Base-by-base conservation (phyloP, 495 filamentous ascomycete species). In the Bryoglossum gracile region DNA sequence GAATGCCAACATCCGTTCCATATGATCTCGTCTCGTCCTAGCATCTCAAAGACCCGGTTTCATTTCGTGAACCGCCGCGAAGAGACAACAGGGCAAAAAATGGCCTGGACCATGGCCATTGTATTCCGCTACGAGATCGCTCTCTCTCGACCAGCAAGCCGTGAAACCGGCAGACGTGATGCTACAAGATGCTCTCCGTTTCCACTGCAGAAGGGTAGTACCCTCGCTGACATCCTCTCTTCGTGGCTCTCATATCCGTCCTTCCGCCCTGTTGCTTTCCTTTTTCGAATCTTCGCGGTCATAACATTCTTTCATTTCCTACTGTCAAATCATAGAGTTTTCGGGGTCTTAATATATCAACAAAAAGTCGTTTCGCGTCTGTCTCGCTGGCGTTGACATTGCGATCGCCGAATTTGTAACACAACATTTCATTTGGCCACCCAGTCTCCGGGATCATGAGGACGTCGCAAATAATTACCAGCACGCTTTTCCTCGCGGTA, bases 11-110 rank as follows among this genome's bases (percentile, higher is more conserved):
- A 33, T 42, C 28, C 18, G 38, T 21, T 33, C 21, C 26, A 18
- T 42, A 22, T 13, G n/a, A 17, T 22, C 13, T 25, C 37, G 11
- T 45, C 48, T 24, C 8, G 13, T 44, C n/a, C 22, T 18, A 37
- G 38, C 50, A 47, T 43, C 22, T 37, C 44, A 43, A 25, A 10
- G 10, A 44, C n/a, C 34, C 32, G 37, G 52, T 50, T 49, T 48
- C 43, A 56, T 51, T 43, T 51, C 53, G 48, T 56, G 47, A 51
- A 24, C 34, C 53, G 43, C 53, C 26, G 16, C n/a, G 48, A 36
- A 30, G 14, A 36, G 28, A 23, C 48, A 26, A 48, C 48, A 40
- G 44, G 51, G 17, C 36, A 42, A 36, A 38, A 30, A 43, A 30
- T 24, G 40, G 34, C 35, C 53, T 11, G 28, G 32, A 19, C 17